Evolutionary conservation across 305 asterid genomes (phyloP).

Genomic region (Fraxinus sp.): DNA sequence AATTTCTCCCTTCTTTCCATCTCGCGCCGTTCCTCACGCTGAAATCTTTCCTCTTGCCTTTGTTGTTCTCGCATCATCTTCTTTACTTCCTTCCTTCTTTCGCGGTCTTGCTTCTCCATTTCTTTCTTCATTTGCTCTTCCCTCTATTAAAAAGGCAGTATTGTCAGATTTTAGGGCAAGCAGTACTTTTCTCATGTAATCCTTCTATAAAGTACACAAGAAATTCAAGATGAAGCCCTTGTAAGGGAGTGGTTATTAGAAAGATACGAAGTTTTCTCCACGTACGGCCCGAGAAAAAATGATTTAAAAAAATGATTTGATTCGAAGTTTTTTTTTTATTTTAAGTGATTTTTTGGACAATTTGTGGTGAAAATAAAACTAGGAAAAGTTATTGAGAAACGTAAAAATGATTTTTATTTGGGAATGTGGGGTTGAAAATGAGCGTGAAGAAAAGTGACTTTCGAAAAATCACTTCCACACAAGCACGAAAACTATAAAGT

Average conservation of each 20-base stretch:
- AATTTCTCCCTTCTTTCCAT: constrained; percentile 90
- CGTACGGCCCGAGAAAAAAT: background rate
- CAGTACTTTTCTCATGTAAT: background rate
- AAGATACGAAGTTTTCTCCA: background rate
- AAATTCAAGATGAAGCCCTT: background rate
- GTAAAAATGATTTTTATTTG: too few relatives aligned
- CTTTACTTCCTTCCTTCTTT: constrained; percentile 84
- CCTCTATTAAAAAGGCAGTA: constrained; percentile 45
- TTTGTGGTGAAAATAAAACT: background rate
- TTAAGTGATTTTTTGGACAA: background rate
- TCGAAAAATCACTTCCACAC: background rate
- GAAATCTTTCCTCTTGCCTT: constrained; percentile 82
- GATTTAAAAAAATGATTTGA: background rate
- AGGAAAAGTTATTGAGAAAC: background rate
- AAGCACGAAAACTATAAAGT: constrained; percentile 6
- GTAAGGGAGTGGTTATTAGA: background rate
- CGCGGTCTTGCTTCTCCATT: constrained; percentile 89
- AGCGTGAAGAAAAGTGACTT: background rate
- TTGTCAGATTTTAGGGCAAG: constrained; percentile 29
- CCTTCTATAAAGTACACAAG: constrained; percentile 11
- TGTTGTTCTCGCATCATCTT: constrained; percentile 77
- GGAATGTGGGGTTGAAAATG: background rate
- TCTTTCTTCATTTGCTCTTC: constrained; percentile 94
- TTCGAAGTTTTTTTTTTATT: too few relatives aligned
- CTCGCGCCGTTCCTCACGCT: constrained; percentile 97